Evolutionary conservation across 73 alveolate genomes (phyloP).

Genomic region (Blepharisma japonicum): DNA sequence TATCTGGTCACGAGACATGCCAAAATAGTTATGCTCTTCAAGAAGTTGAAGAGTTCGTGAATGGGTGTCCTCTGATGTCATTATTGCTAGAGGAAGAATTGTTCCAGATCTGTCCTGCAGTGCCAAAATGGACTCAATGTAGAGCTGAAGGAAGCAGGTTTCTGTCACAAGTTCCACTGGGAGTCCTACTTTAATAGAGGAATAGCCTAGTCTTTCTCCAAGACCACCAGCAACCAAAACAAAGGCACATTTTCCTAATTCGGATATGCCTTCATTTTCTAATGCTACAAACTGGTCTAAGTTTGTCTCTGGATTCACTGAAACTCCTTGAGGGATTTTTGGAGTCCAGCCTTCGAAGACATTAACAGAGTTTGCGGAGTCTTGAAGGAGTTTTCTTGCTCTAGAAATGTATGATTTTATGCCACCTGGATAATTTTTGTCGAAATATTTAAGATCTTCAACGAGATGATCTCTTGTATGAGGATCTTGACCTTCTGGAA

Average conservation of each 20-base stretch:
- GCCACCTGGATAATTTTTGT: slow-evolving; percentile 91
- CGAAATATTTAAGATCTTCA: slow-evolving; percentile 30
- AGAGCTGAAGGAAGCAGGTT: slow-evolving; percentile 76
- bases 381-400: slow-evolving; percentile 82
- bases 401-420: slow-evolving; percentile 80
- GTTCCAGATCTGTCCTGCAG: slow-evolving; percentile 70
- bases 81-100: slow-evolving; percentile 85
- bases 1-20: slow-evolving; percentile 66
- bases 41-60: slow-evolving; percentile 71
- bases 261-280: slow-evolving; percentile 76
- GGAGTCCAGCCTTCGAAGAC: slow-evolving; percentile 88
- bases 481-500: too few species aligned
- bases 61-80: slow-evolving; percentile 99
- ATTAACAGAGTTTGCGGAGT: slow-evolving; percentile 84
- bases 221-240: slow-evolving; percentile 99
- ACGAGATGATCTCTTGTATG: too few species aligned
- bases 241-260: slow-evolving; percentile 79
- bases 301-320: slow-evolving; percentile 7
- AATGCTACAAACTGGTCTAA: slow-evolving; percentile 48
- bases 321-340: slow-evolving; percentile 60
- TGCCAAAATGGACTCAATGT: slow-evolving; percentile 77
- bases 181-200: slow-evolving; percentile 94
- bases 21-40: slow-evolving; percentile 66
- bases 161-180: slow-evolving; percentile 78
- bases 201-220: slow-evolving; percentile 98